These are phyloP conservation scores for Ramularia endophylla DNA, from an alignment of 2,329 filamentous ascomycete genomes.

Conservation along the genomic window DNA sequence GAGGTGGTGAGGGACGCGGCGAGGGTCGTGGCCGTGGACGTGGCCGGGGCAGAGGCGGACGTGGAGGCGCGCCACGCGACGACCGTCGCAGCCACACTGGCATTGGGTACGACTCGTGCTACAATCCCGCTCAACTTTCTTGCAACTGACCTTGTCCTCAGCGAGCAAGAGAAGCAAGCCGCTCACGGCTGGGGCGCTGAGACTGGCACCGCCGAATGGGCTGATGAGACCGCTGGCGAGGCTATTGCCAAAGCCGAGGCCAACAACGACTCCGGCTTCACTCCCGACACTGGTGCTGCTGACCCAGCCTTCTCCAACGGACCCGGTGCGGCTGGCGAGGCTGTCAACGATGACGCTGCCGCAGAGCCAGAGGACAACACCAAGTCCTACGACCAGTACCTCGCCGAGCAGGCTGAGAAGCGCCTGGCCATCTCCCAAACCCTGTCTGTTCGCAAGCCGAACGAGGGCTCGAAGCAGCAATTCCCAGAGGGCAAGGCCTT, in stretches of 20 bases:
- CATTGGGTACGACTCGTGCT: constrained; percentile 46
- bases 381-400: constrained; percentile 86
- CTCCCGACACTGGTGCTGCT: constrained; percentile 32
- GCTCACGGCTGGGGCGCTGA: constrained; percentile 83
- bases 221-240: constrained; percentile 87
- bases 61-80: constrained; percentile 47
- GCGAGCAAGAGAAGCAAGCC: constrained; percentile 79
- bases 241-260: constrained; percentile 63
- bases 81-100: constrained; percentile 58
- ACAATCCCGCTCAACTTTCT: background rate
- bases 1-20: constrained; percentile 44
- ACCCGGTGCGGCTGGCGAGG: constrained; percentile 29
- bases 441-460: constrained; percentile 76
- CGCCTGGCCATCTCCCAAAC: constrained; percentile 63
- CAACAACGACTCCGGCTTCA: constrained; percentile 25
- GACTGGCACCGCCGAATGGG: constrained; percentile 72
- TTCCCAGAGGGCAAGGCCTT: constrained; percentile 77
- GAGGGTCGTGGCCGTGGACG: constrained; percentile 46
- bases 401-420: constrained; percentile 70
- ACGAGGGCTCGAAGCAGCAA: constrained; percentile 93
- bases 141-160: constrained; percentile 32
- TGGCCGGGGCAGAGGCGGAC: constrained; percentile 43
- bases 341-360: constrained; percentile 26
- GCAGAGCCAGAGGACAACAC: constrained; percentile 63
- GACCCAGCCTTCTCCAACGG: constrained; percentile 42